Conservation (phyloP, 352 stramenopile genomes). For the Blastocystis sp. region DNA sequence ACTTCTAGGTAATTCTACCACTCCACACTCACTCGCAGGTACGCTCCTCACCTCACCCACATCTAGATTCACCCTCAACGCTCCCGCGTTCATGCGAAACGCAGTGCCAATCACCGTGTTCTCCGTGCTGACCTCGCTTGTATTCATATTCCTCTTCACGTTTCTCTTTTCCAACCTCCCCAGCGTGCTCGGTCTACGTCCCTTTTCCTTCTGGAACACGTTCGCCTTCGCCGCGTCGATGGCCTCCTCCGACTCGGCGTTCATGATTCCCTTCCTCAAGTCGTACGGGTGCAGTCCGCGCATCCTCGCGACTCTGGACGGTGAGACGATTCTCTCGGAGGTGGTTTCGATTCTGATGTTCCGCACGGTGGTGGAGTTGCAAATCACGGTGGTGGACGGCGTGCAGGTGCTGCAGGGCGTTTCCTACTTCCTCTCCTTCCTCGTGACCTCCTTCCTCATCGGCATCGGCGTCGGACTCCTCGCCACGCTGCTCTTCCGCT, state of each 20-base stretch:
- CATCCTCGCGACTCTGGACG: background rate
- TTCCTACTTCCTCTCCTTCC: background rate
- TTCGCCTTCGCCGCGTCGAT: slow-evolving; percentile 7
- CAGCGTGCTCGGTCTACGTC: background rate
- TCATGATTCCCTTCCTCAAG: slow-evolving; percentile 13
- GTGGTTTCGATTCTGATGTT: slow-evolving; percentile 24
- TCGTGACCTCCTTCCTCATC: background rate
- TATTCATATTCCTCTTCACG: slow-evolving; percentile 33
- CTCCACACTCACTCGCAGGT: too few relatives aligned
- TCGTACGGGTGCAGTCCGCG: background rate
- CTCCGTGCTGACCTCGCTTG: background rate
- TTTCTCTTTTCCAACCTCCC: background rate
- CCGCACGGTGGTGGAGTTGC: slow-evolving; percentile 6
- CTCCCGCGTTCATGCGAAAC: background rate
- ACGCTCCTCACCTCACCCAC: too few relatives aligned
- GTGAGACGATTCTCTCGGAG: slow-evolving; percentile 4
- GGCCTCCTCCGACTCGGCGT: background rate
- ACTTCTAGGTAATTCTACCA: too few relatives aligned
- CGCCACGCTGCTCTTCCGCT: background rate
- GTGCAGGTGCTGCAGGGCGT: background rate
- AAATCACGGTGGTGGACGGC: background rate
- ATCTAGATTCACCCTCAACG: slow-evolving; percentile 4
- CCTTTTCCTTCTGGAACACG: slow-evolving; percentile 6
- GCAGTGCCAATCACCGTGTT: background rate
- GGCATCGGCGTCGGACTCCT: background rate